Percentiles rank a stretch among this genome's conserved stretches.
Conservation (phyloP, 345 rosid genomes). For the Jatropha curcas region DNA sequence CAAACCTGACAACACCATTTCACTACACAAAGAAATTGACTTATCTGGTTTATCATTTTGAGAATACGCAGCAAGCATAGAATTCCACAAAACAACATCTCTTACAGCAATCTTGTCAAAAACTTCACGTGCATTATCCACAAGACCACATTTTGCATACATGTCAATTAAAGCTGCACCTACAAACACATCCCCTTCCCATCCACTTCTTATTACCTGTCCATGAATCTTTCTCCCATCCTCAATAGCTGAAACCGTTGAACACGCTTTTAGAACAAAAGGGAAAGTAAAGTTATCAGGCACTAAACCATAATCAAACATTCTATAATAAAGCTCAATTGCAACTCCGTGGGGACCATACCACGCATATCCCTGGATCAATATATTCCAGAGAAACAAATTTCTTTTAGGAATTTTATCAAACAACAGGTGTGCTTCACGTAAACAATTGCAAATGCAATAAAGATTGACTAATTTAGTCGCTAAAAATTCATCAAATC, state of each 20-base stretch:
- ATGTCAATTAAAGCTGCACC: constrained; percentile 43
- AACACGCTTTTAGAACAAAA: constrained; percentile 41
- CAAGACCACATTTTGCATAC: constrained; percentile 38
- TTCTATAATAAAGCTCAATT: constrained; percentile 26
- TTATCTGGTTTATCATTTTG: constrained; percentile 28
- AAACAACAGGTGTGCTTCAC: constrained; percentile 32
- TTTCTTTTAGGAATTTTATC: constrained; percentile 36
- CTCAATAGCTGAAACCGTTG: constrained; percentile 28
- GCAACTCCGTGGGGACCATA: constrained; percentile 36
- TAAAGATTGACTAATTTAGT: constrained; percentile 37
- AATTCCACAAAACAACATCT: constrained; percentile 45
- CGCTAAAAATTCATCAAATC: constrained; percentile 21
- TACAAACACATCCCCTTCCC: constrained; percentile 39
- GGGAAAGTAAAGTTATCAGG: constrained; percentile 42
- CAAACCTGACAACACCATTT: constrained; percentile 30
- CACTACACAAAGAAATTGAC: constrained; percentile 31
- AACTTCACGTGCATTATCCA: constrained; percentile 28
- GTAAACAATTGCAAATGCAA: constrained; percentile 26
- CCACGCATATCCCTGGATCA: constrained; percentile 42
- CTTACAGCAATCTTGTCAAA: constrained; percentile 29
- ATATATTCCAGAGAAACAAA: constrained; percentile 40
- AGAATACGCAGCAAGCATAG: constrained; percentile 41
- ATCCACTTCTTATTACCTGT: constrained; percentile 21
- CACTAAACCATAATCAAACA: constrained; percentile 25
- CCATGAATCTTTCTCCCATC: constrained; percentile 39